phyloP scores from a whole-genome alignment of 352 stramenopile species.

The Globisporangium echinulatum region DNA sequence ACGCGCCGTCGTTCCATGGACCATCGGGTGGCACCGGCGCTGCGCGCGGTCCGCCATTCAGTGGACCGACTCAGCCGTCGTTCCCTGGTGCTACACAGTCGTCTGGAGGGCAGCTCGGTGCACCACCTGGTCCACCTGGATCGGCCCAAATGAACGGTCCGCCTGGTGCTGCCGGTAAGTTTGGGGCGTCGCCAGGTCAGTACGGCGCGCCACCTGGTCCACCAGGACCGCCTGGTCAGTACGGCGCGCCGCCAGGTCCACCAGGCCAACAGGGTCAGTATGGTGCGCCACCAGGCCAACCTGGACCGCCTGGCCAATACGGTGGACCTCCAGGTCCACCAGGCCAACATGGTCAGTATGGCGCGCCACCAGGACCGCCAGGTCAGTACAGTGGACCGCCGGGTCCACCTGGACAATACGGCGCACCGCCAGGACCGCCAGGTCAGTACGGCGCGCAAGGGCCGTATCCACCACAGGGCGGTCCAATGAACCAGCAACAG shows the following conservation, averaged over 20 bases:
- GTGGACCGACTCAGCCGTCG: conserved; percentile 1
- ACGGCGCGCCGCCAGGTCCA: conserved; percentile 4
- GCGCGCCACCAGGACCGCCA: neutral
- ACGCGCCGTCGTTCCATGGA: conserved; percentile 7
- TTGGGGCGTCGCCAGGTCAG: neutral
- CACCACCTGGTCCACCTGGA: conserved; percentile 1
- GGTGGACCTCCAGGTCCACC: neutral
- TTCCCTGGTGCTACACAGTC: conserved; percentile 10
- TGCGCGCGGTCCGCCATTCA: conserved; percentile 7
- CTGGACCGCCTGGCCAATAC: conserved; percentile 13
- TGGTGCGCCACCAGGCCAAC: conserved; percentile 10
- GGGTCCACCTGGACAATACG: conserved; percentile 4
- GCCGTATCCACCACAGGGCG: conserved; percentile 8
- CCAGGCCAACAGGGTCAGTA: neutral
- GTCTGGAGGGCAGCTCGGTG: conserved; percentile 1
- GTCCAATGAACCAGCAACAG: conserved; percentile 16
- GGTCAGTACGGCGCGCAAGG: conserved; percentile 12
- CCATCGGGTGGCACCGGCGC: conserved; percentile 16
- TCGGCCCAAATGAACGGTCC: conserved; percentile 14
- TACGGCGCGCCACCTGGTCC: conserved; percentile 10
- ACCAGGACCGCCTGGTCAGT: conserved; percentile 12
- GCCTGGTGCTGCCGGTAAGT: neutral
- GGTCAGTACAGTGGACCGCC: neutral
- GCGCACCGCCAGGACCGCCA: neutral
- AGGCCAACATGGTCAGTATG: conserved; percentile 12